Evolutionary conservation across 2,329 filamentous ascomycete genomes (phyloP), one percentile per base, ranked within the genome.

Genomic region (Fusarium sp.): DNA sequence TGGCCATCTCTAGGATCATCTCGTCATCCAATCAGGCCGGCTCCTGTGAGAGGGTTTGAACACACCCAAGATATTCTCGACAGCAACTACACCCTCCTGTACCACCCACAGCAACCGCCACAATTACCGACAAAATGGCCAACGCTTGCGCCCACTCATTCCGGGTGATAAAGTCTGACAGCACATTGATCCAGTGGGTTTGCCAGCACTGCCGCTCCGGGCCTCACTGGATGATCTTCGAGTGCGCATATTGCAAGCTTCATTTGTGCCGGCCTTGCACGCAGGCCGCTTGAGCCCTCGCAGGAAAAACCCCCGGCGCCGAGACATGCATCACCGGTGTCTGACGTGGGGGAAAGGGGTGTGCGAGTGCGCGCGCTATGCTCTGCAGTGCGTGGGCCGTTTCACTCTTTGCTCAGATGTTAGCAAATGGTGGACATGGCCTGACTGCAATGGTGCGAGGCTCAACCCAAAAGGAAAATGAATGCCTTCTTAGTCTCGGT

Each of bases 201-300:
- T 92, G 90, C 82, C 85, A 87, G 63, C 80, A 90, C 74, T 92
- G 90, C 77, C 86, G 89, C 65, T 87, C 86, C 3, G 90, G 89
- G 2, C 89, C 89, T 54, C 87, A 90, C 79, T 91, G 89, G 88
- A 87, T 86, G 79, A 92, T 92, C 74, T 92, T 87, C 70, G 89
- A 92, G 78, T 92, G 90, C 81, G 83, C 85, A 66, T 91, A 90
- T 77, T 92, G 90, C 86, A 89, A 90, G 78, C 80, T 91, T 53
- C 89, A 91, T 79, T 85, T 87, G 31, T 92, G 90, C 78, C 84
- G 88, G 55, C 80, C 84, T 28, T 92, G 90, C 77, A 84, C 85
- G 48, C 82, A 87, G 56, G 70, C 75, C 50, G 73, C 70, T 50
- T 80, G 71, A 73, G 56, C 40, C 59, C 47, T 53, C 55, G n/a